These are phyloP conservation scores for Trichoderma sp. DNA, from an alignment of 2,329 filamentous ascomycete genomes.

Conservation along the genomic window DNA sequence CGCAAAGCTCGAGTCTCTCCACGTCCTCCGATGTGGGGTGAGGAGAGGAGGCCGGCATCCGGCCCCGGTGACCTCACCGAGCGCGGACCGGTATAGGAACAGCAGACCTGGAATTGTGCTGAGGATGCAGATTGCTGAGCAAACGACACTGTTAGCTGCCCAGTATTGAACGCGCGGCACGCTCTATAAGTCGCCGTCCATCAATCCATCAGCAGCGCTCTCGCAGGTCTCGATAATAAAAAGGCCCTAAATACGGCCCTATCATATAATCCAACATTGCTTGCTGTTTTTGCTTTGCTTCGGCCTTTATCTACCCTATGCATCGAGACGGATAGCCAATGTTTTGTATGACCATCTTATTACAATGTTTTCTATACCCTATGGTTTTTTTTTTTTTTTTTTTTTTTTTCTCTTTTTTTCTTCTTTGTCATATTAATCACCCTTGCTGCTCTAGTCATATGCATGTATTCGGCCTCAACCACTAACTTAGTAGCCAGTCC, in stretches of 20 bases:
- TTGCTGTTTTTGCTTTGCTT: background rate
- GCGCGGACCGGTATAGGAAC: slow-evolving; percentile 20
- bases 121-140: background rate
- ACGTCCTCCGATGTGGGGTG: slow-evolving; percentile 18
- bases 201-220: background rate
- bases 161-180: background rate
- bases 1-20: slow-evolving; percentile 16
- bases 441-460: background rate
- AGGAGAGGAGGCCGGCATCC: slow-evolving; percentile 15
- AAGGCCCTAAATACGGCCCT: accelerated
- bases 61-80: slow-evolving; percentile 24
- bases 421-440: too few relatives aligned
- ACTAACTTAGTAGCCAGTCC: too few relatives aligned
- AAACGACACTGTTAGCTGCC: background rate
- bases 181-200: background rate
- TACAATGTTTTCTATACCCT: background rate
- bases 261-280: background rate
- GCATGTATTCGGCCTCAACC: background rate
- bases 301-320: background rate
- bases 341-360: background rate
- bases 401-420: background rate
- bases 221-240: too few relatives aligned
- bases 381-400: background rate
- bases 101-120: too few relatives aligned
- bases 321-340: background rate